phyloP scores from a whole-genome alignment of 768 basidiomycete species.

The Favolaschia claudopus region DNA sequence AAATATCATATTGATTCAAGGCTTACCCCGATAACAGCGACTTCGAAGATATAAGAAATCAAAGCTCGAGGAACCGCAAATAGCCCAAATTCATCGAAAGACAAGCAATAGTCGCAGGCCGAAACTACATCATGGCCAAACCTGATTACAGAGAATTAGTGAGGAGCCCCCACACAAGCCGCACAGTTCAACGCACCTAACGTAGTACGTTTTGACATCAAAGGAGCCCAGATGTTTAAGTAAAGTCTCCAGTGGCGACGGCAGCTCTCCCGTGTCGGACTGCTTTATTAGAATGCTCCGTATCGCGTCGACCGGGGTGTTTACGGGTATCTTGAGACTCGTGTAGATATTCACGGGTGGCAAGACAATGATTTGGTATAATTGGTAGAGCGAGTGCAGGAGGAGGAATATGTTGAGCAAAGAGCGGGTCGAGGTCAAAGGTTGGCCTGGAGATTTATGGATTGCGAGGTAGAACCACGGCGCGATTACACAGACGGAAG shows the following conservation, averaged over 20 bases:
- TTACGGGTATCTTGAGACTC: conserved; percentile 61
- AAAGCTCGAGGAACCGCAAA: conserved; percentile 63
- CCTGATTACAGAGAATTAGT: conserved; percentile 39
- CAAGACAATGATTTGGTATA: conserved; percentile 52
- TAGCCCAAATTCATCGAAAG: conserved; percentile 65
- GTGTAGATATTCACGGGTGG: conserved; percentile 71
- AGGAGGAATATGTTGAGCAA: conserved; percentile 50
- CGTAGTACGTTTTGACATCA: conserved; percentile 65
- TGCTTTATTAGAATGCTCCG: conserved; percentile 51
- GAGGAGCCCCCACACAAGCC: background rate
- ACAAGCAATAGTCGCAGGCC: conserved; percentile 71
- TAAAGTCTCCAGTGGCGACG: conserved; percentile 56
- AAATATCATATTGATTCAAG: background rate
- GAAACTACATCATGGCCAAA: conserved; percentile 74
- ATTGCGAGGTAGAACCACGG: conserved; percentile 25
- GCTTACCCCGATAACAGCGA: conserved; percentile 58
- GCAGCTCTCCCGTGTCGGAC: conserved; percentile 52
- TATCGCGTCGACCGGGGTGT: conserved; percentile 60
- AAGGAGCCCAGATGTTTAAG: conserved; percentile 62
- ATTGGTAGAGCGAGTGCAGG: conserved; percentile 57
- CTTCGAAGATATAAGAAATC: conserved; percentile 66
- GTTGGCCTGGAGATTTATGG: conserved; percentile 16
- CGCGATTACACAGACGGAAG: conserved; percentile 7
- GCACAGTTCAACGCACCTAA: conserved; percentile 52
- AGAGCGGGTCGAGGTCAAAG: conserved; percentile 28